Evolutionary conservation across 78 protist species (phyloP).

Genomic region (Emiliania huxleyi): DNA sequence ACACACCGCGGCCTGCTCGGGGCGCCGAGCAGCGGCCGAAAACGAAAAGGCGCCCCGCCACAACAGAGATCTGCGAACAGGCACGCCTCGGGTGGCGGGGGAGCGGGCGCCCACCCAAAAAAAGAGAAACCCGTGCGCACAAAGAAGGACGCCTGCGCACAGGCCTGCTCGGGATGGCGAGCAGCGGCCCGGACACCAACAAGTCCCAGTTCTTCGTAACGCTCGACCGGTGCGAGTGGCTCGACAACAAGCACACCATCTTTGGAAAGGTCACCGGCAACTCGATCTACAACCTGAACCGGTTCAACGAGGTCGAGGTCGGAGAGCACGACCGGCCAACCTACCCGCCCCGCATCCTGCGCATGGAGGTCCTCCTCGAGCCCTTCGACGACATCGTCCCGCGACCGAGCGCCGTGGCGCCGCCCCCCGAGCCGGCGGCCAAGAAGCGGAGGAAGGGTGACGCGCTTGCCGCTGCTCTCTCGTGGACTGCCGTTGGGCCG

Average conservation of each 20-base stretch:
- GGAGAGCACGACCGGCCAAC: slow-evolving; percentile 81
- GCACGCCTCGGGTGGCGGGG: too few relatives aligned
- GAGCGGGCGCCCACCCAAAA: too few relatives aligned
- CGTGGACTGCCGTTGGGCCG: too few relatives aligned
- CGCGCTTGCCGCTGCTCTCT: too few relatives aligned
- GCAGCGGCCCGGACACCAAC: slow-evolving; percentile 59
- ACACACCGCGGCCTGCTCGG: too few relatives aligned
- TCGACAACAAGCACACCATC: slow-evolving; percentile 71
- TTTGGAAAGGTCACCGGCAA: slow-evolving; percentile 74
- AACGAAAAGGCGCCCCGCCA: too few relatives aligned
- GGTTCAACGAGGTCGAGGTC: slow-evolving; percentile 67
- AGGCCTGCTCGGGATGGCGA: slow-evolving; percentile 76
- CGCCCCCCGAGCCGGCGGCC: not conserved
- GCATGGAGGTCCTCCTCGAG: slow-evolving; percentile 71
- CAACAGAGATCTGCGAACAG: too few relatives aligned
- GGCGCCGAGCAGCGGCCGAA: too few relatives aligned
- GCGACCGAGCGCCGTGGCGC: slow-evolving; percentile 8
- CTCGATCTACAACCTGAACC: slow-evolving; percentile 73
- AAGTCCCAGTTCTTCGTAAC: slow-evolving; percentile 88
- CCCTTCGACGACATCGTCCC: slow-evolving; percentile 89
- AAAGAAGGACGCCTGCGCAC: slow-evolving; percentile 64
- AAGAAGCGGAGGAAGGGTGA: not conserved
- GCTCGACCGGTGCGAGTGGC: slow-evolving; percentile 46
- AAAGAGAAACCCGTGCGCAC: too few relatives aligned
- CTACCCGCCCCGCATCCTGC: slow-evolving; percentile 66